Conservation (phyloP, 495 filamentous ascomycete genomes). For the Lasiosphaeriaceae sp. region DNA sequence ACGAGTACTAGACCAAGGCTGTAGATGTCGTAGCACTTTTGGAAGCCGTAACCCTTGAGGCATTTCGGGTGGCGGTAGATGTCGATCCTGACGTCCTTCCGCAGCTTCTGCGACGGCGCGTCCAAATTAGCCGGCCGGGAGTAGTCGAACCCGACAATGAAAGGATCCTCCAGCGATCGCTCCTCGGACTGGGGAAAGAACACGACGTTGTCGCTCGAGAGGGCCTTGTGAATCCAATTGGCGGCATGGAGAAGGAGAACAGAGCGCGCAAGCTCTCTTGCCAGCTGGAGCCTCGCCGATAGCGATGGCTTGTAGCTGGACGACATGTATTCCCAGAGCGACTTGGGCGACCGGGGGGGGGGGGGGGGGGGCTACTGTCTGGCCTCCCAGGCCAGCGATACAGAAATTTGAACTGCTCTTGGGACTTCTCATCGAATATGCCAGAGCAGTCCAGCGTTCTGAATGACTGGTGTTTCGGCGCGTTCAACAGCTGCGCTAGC, state of each 20-base stretch:
- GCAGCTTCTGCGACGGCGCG: neutral
- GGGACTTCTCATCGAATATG: neutral
- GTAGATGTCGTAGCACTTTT: neutral
- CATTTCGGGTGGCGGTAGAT: neutral
- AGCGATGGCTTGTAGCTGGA: neutral
- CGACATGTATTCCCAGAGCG: neutral
- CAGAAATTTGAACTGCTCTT: neutral
- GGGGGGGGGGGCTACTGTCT: too few relatives aligned
- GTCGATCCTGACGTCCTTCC: neutral
- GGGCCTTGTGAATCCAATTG: neutral
- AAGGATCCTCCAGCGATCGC: neutral
- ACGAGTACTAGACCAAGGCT: neutral
- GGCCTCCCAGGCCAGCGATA: neutral
- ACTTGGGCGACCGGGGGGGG: neutral
- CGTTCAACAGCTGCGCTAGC: neutral
- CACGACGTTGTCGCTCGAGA: neutral
- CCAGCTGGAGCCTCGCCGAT: neutral
- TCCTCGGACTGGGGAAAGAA: neutral
- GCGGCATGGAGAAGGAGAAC: neutral
- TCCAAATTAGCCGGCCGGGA: neutral
- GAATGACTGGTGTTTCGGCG: neutral
- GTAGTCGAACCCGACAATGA: neutral
- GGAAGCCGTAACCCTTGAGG: neutral
- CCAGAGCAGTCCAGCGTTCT: neutral
- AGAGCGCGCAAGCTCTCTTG: neutral